Evolutionary conservation across 225 moss, liverwort and hornwort species (phyloP).

Genomic region (Physcomitrellopsis africana): DNA sequence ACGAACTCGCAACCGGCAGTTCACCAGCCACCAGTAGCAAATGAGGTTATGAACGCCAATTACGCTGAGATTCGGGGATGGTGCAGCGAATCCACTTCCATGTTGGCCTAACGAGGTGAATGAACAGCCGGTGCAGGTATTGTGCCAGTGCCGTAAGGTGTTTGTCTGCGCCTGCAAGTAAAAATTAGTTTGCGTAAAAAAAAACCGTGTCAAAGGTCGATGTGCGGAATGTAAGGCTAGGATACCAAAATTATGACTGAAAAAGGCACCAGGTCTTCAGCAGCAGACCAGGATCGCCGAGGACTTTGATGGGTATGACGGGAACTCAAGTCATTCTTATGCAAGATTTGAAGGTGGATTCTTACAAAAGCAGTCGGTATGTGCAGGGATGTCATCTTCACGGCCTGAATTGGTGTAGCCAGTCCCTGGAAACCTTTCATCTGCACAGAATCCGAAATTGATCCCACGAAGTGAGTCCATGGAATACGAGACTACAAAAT

Average conservation of each 20-base stretch:
- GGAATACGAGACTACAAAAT: too few species aligned
- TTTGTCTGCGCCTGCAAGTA: slow-evolving; percentile 37
- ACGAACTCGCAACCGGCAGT: slow-evolving; percentile 7
- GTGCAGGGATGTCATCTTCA: slow-evolving; percentile 40
- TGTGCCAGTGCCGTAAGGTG: slow-evolving; percentile 26
- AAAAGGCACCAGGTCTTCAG: slow-evolving; percentile 6
- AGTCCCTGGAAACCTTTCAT: neutral
- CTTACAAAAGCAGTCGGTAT: slow-evolving; percentile 41
- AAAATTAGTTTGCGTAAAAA: neutral
- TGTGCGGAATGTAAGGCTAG: neutral
- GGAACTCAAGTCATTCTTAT: neutral
- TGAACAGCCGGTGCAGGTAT: slow-evolving; percentile 22
- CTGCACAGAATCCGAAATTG: slow-evolving; percentile 22
- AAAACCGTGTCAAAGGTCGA: neutral
- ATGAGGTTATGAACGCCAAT: slow-evolving; percentile 23
- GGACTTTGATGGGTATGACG: neutral
- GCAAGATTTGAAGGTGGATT: neutral
- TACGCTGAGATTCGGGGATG: slow-evolving; percentile 25
- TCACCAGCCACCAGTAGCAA: neutral
- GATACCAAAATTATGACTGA: neutral
- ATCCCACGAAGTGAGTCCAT: neutral
- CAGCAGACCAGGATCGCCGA: neutral
- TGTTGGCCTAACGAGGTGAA: slow-evolving; percentile 22
- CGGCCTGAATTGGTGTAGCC: neutral
- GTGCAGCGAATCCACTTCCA: slow-evolving; percentile 8